phyloP scores from a whole-genome alignment of 2,329 filamentous ascomycete species.

The Botrytis porri region DNA sequence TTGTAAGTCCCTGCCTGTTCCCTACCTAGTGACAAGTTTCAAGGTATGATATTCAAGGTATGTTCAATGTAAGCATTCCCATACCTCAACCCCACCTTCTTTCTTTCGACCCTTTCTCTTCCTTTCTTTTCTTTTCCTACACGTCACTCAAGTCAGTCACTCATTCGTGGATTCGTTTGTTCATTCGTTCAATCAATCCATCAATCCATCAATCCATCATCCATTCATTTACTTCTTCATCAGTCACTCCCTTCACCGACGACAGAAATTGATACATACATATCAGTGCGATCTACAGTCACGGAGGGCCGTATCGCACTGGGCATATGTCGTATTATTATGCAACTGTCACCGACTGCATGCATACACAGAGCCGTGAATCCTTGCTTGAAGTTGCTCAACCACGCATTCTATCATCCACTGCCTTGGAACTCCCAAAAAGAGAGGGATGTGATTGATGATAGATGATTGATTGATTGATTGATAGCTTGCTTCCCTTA shows the following conservation, averaged over 20 bases:
- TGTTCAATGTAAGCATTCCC: background rate
- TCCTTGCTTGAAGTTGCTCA: constrained; percentile 1
- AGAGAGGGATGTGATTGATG: background rate
- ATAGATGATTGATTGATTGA: background rate
- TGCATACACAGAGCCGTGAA: background rate
- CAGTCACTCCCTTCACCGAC: background rate
- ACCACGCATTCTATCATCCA: background rate
- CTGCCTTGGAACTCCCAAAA: constrained; percentile 4
- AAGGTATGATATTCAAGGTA: background rate
- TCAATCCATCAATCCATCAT: no score
- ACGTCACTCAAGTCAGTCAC: background rate
- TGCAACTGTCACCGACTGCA: background rate
- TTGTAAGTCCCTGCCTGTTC: background rate
- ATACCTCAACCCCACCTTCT: background rate
- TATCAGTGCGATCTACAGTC: background rate
- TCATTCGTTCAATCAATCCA: background rate
- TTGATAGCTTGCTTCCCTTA: background rate
- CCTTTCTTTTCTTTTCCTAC: background rate
- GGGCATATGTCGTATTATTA: background rate
- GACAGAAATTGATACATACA: background rate
- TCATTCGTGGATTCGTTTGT: background rate
- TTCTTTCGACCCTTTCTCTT: background rate
- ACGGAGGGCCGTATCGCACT: background rate
- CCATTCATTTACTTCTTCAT: background rate
- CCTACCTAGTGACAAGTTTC: background rate